Conservation (phyloP, 768 basidiomycete species). For the Xerocomellus amylosporus region DNA sequence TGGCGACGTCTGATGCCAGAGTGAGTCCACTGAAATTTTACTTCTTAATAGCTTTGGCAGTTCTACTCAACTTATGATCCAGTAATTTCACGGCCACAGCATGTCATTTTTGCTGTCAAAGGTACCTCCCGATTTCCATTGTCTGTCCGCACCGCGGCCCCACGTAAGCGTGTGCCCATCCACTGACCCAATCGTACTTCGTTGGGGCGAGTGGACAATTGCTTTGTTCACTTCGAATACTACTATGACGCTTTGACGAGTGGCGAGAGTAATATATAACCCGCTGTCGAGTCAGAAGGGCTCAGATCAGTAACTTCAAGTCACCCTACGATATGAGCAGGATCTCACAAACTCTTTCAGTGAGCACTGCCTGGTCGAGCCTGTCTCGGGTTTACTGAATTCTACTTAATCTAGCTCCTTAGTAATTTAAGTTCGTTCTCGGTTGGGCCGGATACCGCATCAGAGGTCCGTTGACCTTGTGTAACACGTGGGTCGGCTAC, state of each 20-base stretch:
- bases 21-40: not conserved
- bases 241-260: constrained; percentile 22
- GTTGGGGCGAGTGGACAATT: constrained; percentile 6
- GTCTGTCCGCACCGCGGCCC: constrained; percentile 3
- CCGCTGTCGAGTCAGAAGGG: not conserved
- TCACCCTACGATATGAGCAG: constrained; percentile 25
- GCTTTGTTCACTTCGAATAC: constrained; percentile 22
- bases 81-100: constrained; percentile 1
- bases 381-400: not conserved
- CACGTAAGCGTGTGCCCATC: constrained; percentile 13
- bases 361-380: constrained; percentile 11
- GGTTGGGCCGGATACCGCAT: constrained; percentile 1
- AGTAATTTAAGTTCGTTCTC: constrained; percentile 23
- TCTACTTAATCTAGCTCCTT: constrained; percentile 20
- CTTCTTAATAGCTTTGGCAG: not conserved
- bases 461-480: constrained; percentile 19
- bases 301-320: not conserved
- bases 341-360: constrained; percentile 31
- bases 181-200: constrained; percentile 11
- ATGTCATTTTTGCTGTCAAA: constrained; percentile 5
- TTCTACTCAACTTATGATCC: not conserved
- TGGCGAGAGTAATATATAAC: constrained; percentile 30
- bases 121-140: constrained; percentile 10
- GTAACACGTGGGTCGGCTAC: constrained; percentile 5
- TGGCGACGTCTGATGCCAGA: not conserved